These are phyloP conservation scores for Plantago ovata DNA, from an alignment of 257 asterid species.

Conservation along the genomic window DNA sequence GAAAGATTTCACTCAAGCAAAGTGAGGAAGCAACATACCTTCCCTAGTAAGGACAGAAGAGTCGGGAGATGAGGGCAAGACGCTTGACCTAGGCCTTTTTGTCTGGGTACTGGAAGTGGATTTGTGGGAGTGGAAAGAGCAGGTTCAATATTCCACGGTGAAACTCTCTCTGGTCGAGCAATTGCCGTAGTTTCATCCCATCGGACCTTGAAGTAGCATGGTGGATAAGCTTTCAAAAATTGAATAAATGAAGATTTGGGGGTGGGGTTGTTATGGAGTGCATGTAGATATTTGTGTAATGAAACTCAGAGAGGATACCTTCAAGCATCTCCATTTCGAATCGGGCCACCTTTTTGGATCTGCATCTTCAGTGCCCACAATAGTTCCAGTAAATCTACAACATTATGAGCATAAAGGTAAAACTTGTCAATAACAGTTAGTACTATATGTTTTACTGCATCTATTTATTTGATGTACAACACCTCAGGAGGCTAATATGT, in stretches of 20 bases:
- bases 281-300: background rate
- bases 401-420: background rate
- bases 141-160: slow-evolving; percentile 88
- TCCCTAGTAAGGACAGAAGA: slow-evolving; percentile 76
- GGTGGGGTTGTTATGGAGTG: background rate
- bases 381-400: slow-evolving; percentile 78
- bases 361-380: slow-evolving; percentile 64
- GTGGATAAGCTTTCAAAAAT: background rate
- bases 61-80: slow-evolving; percentile 70
- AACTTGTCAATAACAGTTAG: no score
- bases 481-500: slow-evolving; percentile 15
- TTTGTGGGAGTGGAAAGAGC: slow-evolving; percentile 55
- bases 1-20: slow-evolving; percentile 8
- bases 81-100: slow-evolving; percentile 60
- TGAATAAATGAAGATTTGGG: background rate
- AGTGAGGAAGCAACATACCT: slow-evolving; percentile 39
- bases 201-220: slow-evolving; percentile 43
- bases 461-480: slow-evolving; percentile 27
- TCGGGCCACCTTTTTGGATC: slow-evolving; percentile 56
- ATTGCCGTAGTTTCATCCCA: slow-evolving; percentile 73
- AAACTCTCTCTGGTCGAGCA: slow-evolving; percentile 61
- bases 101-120: slow-evolving; percentile 41
- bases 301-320: slow-evolving; percentile 35
- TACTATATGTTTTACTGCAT: background rate
- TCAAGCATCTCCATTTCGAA: slow-evolving; percentile 83